These are phyloP conservation scores for Ceratobasidium sp. DNA, from an alignment of 1,284 basidiomycete species.

Conservation along the genomic window DNA sequence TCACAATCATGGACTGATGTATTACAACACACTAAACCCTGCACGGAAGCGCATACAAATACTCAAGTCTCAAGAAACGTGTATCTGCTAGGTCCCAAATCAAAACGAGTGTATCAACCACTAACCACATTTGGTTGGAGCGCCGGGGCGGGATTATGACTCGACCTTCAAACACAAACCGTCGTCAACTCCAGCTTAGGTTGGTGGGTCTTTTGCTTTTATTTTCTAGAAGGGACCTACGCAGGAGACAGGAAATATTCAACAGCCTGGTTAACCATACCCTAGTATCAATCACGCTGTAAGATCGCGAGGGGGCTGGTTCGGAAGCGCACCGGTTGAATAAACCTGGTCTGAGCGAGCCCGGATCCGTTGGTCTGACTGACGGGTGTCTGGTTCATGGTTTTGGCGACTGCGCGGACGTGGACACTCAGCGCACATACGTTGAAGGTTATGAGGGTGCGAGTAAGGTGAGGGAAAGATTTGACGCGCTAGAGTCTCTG, in stretches of 20 bases:
- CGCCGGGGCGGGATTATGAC: slow-evolving; percentile 68
- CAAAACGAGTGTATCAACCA: background rate
- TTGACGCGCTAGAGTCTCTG: slow-evolving; percentile 71
- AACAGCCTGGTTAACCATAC: slow-evolving; percentile 85
- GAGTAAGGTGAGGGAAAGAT: slow-evolving; percentile 60
- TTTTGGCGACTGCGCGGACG: slow-evolving; percentile 83
- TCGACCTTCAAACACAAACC: slow-evolving; percentile 51
- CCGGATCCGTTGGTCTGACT: slow-evolving; percentile 80
- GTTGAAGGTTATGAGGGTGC: slow-evolving; percentile 51
- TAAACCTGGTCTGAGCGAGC: slow-evolving; percentile 71
- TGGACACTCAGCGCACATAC: slow-evolving; percentile 71
- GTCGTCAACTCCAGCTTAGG: background rate
- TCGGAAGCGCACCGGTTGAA: slow-evolving; percentile 55
- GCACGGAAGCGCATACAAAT: background rate
- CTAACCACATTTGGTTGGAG: slow-evolving; percentile 59
- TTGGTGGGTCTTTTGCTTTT: too few relatives aligned
- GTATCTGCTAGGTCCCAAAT: slow-evolving; percentile 1
- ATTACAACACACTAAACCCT: background rate
- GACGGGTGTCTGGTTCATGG: slow-evolving; percentile 83
- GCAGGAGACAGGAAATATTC: slow-evolving; percentile 86
- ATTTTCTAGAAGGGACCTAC: slow-evolving; percentile 14
- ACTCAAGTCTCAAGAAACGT: background rate
- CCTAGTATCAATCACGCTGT: slow-evolving; percentile 85
- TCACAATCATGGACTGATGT: background rate
- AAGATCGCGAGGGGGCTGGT: slow-evolving; percentile 73